Conservation (phyloP, 139 green algal species). For the Axilococcus clingmanii region DNA sequence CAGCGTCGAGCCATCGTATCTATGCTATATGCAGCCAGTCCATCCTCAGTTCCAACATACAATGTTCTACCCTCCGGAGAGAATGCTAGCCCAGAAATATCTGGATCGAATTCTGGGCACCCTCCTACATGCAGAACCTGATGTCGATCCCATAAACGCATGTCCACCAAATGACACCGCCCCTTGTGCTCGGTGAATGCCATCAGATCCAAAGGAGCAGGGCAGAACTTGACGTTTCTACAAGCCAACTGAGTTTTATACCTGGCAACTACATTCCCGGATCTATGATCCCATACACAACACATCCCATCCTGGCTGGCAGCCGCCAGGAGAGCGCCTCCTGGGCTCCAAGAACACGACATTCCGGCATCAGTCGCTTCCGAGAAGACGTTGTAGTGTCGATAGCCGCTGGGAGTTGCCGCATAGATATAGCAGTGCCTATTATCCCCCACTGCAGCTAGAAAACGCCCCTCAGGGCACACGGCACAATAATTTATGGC, state of each 20-base stretch:
- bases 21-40: slow-evolving; percentile 13
- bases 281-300: slow-evolving; percentile 42
- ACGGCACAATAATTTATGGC: slow-evolving; percentile 67
- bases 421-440: slow-evolving; percentile 26
- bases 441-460: slow-evolving; percentile 55
- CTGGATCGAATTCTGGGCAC: slow-evolving; percentile 8
- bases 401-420: slow-evolving; percentile 29
- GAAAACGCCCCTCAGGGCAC: slow-evolving; percentile 26
- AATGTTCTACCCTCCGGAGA: slow-evolving; percentile 14
- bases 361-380: slow-evolving; percentile 57
- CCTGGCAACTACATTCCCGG: slow-evolving; percentile 4
- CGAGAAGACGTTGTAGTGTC: slow-evolving; percentile 10
- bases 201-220: slow-evolving; percentile 36
- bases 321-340: slow-evolving; percentile 31
- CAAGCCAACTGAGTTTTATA: slow-evolving; percentile 12
- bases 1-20: slow-evolving; percentile 8
- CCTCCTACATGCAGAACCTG: slow-evolving; percentile 14
- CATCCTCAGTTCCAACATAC: slow-evolving; percentile 24
- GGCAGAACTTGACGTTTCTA: slow-evolving; percentile 36
- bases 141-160: slow-evolving; percentile 15
- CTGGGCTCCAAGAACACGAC: slow-evolving; percentile 41
- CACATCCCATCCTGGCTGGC: slow-evolving; percentile 40
- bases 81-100: slow-evolving; percentile 29
- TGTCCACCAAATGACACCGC: slow-evolving; percentile 26
- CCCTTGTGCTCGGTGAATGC: slow-evolving; percentile 39